Evolutionary conservation across 2,329 filamentous ascomycete species (phyloP).

Genomic region (Botrytis tulipae): DNA sequence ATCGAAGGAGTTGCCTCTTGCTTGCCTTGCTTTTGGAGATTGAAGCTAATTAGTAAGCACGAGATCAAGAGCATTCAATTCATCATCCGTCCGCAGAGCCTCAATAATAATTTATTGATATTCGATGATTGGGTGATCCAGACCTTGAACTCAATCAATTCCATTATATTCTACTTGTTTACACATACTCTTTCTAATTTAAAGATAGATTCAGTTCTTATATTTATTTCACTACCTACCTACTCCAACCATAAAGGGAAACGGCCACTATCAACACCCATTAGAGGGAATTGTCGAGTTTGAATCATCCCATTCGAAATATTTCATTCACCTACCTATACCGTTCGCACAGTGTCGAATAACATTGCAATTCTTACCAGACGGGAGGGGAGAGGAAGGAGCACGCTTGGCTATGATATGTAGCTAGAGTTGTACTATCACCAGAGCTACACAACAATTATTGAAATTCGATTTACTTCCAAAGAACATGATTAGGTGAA

Average conservation of each 20-base stretch:
- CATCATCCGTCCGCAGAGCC: background rate
- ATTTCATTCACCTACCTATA: background rate
- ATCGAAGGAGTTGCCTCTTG: background rate
- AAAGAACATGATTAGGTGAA: background rate
- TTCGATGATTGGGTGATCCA: background rate
- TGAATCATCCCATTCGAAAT: background rate
- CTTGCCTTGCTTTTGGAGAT: background rate
- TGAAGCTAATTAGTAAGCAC: conserved; percentile 11
- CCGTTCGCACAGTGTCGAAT: background rate
- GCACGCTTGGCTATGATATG: background rate
- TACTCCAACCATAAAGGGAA: background rate
- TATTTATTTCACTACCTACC: background rate
- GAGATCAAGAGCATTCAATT: background rate
- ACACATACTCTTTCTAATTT: background rate
- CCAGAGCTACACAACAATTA: background rate
- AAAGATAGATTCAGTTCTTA: background rate
- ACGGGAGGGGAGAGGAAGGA: background rate
- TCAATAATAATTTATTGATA: background rate
- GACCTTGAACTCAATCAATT: background rate
- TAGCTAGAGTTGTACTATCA: background rate
- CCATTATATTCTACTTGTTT: background rate
- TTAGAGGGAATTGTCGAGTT: background rate
- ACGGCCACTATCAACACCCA: too few relatives aligned
- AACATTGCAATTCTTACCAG: background rate
- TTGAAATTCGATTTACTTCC: background rate